These are phyloP conservation scores for Penicillium janthinellum DNA, from an alignment of 2,329 filamentous ascomycete species.

Conservation along the genomic window DNA sequence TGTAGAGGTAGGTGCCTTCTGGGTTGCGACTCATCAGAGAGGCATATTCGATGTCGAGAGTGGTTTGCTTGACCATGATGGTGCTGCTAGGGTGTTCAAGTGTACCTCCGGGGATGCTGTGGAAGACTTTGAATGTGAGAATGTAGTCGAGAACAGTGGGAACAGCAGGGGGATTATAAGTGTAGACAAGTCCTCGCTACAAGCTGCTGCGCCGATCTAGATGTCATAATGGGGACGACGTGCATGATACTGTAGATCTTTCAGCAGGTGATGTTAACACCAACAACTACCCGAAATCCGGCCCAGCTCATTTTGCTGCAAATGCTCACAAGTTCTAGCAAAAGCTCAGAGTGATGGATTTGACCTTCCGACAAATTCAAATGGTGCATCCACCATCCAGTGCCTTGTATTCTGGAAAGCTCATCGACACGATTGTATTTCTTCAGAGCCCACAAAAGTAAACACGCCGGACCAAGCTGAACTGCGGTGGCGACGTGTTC, in stretches of 20 bases:
- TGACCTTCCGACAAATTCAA: not conserved
- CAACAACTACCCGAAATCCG: not conserved
- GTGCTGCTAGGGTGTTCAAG: not conserved
- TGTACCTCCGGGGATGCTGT: too few species aligned
- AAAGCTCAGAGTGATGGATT: not conserved
- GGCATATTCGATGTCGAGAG: conserved; percentile 12
- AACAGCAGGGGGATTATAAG: not conserved
- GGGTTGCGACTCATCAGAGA: conserved; percentile 15
- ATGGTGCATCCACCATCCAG: not conserved
- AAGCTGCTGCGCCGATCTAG: not conserved
- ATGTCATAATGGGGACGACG: not conserved
- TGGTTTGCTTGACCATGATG: not conserved
- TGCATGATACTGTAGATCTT: not conserved
- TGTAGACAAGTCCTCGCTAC: not conserved
- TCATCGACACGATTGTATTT: too few species aligned
- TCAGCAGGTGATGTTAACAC: not conserved
- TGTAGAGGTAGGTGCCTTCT: conserved; percentile 14
- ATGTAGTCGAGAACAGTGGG: too few species aligned
- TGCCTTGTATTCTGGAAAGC: too few species aligned
- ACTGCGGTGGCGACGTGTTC: conserved; percentile 1
- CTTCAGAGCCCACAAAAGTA: not conserved
- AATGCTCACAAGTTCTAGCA: too few species aligned
- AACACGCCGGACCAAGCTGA: not conserved
- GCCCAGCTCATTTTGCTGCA: not conserved
- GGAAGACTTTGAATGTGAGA: not conserved